Base-by-base conservation (phyloP, 805 yeast species). In the Ogataea nitratoaversa region DNA sequence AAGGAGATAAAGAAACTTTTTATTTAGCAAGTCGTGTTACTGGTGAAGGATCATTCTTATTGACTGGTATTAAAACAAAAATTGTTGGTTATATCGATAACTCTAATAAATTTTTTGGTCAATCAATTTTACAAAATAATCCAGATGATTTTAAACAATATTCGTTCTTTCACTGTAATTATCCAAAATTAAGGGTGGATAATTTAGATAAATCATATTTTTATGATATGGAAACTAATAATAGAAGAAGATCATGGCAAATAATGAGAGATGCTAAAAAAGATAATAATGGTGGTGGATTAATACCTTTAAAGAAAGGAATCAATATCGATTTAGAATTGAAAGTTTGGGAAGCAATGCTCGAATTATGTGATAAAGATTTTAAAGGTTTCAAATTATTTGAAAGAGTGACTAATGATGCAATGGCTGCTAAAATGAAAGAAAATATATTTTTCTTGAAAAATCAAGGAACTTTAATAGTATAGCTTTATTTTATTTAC, bases 1-100 rank as follows among this genome's bases (percentile, higher is more conserved):
- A 83, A 64, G 90, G 91, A 37, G 91, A 84, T 54, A 84, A 84
- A 55, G 91, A 84, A 53, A 82, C 91, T 0, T 82, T 81, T 49
- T 72, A 78, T 30, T 77, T 83, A 8, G 89, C 87, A 1, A 85
- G 89, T 3, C 68, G 71, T 39, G 79, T 53, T 8, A 46, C 54
- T 6, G 47, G 48, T 7, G 65, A 60, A 32, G 52, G 53, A 2
- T 50, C 57, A 4, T 59, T 42, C 34, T 33, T 60, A 30, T 47
- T 51, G 23, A 55, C 61, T 2, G 63, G 63, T 8, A 47, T 48
- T 9, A 57, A 52, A 36, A 59, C 65, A 6, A 54, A 60, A 31
- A 57, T 54, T 19, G 57, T 54, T 34, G 66, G 66, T 3, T 53
- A 50, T 38, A 44, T 53, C 13, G 57, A 60, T 36, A 43, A 43